Evolutionary conservation across 257 asterid species (phyloP).

Genomic region (Ligustrum vulgare): DNA sequence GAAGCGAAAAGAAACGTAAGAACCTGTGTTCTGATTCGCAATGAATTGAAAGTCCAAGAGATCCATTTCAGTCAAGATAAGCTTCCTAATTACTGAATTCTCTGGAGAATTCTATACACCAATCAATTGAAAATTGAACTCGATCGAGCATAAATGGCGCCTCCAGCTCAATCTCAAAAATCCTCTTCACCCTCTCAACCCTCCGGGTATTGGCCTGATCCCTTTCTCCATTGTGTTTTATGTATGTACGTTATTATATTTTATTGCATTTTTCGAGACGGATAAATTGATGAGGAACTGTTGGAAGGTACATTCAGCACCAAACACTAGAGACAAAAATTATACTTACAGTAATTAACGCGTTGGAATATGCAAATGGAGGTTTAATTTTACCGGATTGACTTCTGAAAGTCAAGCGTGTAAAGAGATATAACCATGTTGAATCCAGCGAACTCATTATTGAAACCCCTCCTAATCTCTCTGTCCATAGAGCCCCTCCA

Average conservation of each 20-base stretch:
- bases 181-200: slow-evolving; percentile 98
- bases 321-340: background rate
- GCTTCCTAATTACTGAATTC: background rate
- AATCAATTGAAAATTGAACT: background rate
- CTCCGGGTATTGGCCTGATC: slow-evolving; percentile 63
- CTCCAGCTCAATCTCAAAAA: slow-evolving; percentile 84
- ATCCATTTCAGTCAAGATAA: background rate
- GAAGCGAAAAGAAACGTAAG: background rate
- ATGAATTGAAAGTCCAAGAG: slow-evolving; percentile 6
- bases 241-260: background rate
- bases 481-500: background rate
- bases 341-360: slow-evolving; percentile 5
- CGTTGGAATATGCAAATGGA: slow-evolving; percentile 6
- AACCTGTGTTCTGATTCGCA: background rate
- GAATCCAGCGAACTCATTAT: background rate
- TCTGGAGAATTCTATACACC: background rate
- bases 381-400: slow-evolving; percentile 12
- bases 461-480: background rate
- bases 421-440: background rate
- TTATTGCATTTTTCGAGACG: background rate
- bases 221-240: background rate
- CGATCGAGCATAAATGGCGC: slow-evolving; percentile 52
- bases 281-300: slow-evolving; percentile 8
- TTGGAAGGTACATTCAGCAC: slow-evolving; percentile 10
- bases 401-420: slow-evolving; percentile 9